Base-by-base conservation (phyloP, 192 early-diverging fungal genomes). In the Coemansia erecta region DNA sequence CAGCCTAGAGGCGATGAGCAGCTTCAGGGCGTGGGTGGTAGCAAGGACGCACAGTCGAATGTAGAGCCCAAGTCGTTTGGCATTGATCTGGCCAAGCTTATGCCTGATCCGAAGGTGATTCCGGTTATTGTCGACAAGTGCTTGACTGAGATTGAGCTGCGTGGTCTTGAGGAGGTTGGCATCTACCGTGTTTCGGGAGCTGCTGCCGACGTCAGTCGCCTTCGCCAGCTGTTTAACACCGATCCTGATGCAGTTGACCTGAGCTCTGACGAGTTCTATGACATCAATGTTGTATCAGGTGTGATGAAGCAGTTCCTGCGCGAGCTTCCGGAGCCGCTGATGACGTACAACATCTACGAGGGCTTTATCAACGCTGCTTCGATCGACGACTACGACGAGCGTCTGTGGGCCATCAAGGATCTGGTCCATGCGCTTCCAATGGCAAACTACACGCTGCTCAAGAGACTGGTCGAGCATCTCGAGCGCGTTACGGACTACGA, bases 261-360 rank as follows among this genome's bases (percentile, higher is more conserved):
- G 58, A 75, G 73, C 56, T 61, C 68, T 0, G 80, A 85, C 43
- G 81, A 81, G 21, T 91, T 84, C 65, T 76, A 80, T 31, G 90
- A 91, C 39, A 91, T 91, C 64, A 89, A 91, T 68, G 84, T 90
- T 13, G 82, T 97, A 6, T 93, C 94, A 2, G 93, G 91, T 48
- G 85, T 93, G 47, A 70, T 96, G 71, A 97, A 97, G 73, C 92
- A 91, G 70, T 98, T 97, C 74, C 74, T 98, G 60, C 85, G 96
- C 14, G 93, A 94, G 47, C 62, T 98, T 55, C 96, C 96, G 0
- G 94, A 98, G 59, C 94, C 94, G 1, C 65, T 98, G 47, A 83
- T 94, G 63, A 97, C 96, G 1, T 92, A 81, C 73, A 83, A 85
- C 42, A 78, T 94, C 28, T 89, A 94, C 60, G 86, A 90, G 18